Evolutionary conservation across 1,284 basidiomycete species (phyloP).

Genomic region (Ganoderma sinense): DNA sequence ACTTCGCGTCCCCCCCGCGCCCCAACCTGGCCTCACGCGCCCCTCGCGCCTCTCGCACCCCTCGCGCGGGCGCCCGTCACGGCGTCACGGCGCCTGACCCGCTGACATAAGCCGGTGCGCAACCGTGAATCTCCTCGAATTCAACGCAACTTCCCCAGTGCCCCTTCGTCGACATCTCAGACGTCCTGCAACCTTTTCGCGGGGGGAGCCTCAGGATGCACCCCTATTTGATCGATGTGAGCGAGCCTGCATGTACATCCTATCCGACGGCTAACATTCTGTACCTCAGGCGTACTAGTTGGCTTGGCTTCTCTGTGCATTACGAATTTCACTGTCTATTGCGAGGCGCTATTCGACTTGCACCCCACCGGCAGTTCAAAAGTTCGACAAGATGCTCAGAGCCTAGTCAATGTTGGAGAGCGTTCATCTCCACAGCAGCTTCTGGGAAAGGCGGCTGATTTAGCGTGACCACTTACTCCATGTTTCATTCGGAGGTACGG

Average conservation of each 20-base stretch:
- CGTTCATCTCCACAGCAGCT: background rate
- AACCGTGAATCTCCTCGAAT: too few relatives aligned
- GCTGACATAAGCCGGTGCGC: too few relatives aligned
- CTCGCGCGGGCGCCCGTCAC: too few relatives aligned
- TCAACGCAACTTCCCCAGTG: too few relatives aligned
- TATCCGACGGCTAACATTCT: background rate
- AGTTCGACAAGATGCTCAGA: background rate
- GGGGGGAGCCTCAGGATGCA: too few relatives aligned
- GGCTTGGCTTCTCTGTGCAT: background rate
- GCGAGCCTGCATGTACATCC: background rate
- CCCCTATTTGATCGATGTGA: background rate
- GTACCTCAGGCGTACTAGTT: background rate
- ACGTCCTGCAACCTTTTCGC: too few relatives aligned
- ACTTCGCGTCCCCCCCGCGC: too few relatives aligned
- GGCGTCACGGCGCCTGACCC: too few relatives aligned
- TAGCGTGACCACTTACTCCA: background rate
- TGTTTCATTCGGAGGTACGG: background rate
- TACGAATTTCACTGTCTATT: background rate
- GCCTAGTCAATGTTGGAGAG: background rate
- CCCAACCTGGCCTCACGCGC: too few relatives aligned
- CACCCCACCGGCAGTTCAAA: background rate
- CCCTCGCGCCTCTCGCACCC: too few relatives aligned
- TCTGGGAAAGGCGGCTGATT: background rate
- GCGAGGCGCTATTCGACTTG: background rate
- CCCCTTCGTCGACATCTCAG: too few relatives aligned